These are phyloP conservation scores for Pythium sp. DNA, from an alignment of 352 stramenopile genomes.

Conservation along the genomic window DNA sequence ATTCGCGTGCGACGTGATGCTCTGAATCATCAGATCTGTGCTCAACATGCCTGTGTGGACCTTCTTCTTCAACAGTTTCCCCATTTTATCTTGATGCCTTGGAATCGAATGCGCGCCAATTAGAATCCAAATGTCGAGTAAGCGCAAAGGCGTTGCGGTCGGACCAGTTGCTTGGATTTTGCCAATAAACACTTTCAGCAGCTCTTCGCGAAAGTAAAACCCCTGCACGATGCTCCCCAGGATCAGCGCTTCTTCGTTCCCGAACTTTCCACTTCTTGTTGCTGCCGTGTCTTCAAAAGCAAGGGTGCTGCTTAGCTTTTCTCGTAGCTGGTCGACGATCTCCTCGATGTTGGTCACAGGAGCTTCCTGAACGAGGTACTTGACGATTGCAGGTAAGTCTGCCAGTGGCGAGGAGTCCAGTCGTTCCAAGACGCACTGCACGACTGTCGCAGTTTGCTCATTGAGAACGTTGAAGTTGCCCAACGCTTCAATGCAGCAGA, in stretches of 20 bases:
- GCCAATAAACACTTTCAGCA: slow-evolving; percentile 41
- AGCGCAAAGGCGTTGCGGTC: slow-evolving; percentile 16
- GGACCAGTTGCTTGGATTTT: slow-evolving; percentile 19
- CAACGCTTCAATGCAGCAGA: slow-evolving; percentile 57
- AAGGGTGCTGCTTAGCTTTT: slow-evolving; percentile 49
- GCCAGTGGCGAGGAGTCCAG: slow-evolving; percentile 43
- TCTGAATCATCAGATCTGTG: slow-evolving; percentile 25
- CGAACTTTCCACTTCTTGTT: background rate
- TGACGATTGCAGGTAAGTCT: slow-evolving; percentile 57
- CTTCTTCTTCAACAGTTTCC: slow-evolving; percentile 45
- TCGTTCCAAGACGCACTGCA: slow-evolving; percentile 43
- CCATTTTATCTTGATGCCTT: slow-evolving; percentile 35
- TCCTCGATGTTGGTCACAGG: slow-evolving; percentile 31
- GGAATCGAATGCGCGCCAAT: slow-evolving; percentile 40
- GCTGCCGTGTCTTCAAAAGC: slow-evolving; percentile 18
- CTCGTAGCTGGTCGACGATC: slow-evolving; percentile 37
- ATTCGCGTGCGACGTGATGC: slow-evolving; percentile 34
- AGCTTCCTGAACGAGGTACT: slow-evolving; percentile 58
- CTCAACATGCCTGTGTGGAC: slow-evolving; percentile 24
- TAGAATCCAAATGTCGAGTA: slow-evolving; percentile 56
- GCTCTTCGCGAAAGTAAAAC: slow-evolving; percentile 49
- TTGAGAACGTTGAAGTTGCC: slow-evolving; percentile 58
- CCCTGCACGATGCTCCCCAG: slow-evolving; percentile 47
- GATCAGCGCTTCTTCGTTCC: slow-evolving; percentile 49
- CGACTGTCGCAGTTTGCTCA: slow-evolving; percentile 35